These are phyloP conservation scores for Chaetomium globosum DNA, from an alignment of 2,329 filamentous ascomycete species.

Conservation along the genomic window DNA sequence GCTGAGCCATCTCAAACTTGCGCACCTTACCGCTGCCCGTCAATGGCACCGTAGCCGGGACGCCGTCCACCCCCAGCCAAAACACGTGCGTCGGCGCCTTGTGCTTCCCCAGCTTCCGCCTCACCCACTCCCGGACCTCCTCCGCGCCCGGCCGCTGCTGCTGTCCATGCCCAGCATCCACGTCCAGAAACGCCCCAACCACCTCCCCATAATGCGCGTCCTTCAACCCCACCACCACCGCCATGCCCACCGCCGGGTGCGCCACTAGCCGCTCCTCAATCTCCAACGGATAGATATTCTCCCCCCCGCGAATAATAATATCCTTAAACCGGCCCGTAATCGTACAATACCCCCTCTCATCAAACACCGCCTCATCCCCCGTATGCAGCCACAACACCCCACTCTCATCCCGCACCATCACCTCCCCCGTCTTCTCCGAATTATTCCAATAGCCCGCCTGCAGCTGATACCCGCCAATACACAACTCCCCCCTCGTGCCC, in stretches of 20 bases:
- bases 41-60: constrained; percentile 60
- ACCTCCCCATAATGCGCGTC: constrained; percentile 74
- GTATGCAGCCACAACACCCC: constrained; percentile 66
- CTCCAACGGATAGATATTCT: constrained; percentile 74
- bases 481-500: constrained; percentile 71
- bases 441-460: constrained; percentile 71
- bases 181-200: constrained; percentile 65
- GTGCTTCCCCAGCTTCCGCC: constrained; percentile 63
- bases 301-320: constrained; percentile 75
- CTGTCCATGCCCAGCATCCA: constrained; percentile 40
- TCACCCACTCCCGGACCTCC: constrained; percentile 65
- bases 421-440: constrained; percentile 69
- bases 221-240: constrained; percentile 70
- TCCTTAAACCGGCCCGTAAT: constrained; percentile 80
- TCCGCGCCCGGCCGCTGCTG: constrained; percentile 49
- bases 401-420: constrained; percentile 56
- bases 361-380: constrained; percentile 69
- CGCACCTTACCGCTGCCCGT: constrained; percentile 74
- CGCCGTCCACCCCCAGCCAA: constrained; percentile 67
- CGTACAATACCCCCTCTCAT: constrained; percentile 68
- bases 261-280: constrained; percentile 72
- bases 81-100: constrained; percentile 75
- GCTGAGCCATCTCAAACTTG: constrained; percentile 64
- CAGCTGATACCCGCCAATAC: constrained; percentile 76
- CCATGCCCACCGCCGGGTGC: constrained; percentile 64